phyloP scores from a whole-genome alignment of 768 basidiomycete species.

The Mycena sanguinolenta region DNA sequence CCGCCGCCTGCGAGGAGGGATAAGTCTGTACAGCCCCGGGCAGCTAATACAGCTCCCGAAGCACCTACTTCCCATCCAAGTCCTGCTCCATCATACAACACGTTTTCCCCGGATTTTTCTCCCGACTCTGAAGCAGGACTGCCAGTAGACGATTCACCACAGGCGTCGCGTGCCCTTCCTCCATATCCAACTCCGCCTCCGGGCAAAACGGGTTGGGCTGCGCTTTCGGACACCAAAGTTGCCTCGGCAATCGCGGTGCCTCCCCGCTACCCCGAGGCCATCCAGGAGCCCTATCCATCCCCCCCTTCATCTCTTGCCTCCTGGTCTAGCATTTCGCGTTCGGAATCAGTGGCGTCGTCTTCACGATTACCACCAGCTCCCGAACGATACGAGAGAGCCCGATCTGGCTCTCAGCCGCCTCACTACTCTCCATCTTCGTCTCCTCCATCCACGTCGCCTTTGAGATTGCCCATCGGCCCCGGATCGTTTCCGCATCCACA shows the following conservation, averaged over 20 bases:
- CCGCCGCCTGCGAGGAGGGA: conserved; percentile 16
- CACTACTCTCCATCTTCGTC: conserved; percentile 33
- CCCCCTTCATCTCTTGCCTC: neutral
- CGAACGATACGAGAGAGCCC: neutral
- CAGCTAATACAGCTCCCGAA: conserved; percentile 9
- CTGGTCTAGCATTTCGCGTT: neutral
- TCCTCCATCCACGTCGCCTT: neutral
- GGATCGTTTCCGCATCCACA: neutral
- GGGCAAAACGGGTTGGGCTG: conserved; percentile 30
- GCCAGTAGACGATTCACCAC: conserved; percentile 3
- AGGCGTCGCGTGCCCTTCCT: conserved; percentile 26
- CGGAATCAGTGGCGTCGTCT: conserved; percentile 29
- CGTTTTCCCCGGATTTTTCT: neutral
- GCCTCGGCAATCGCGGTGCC: conserved; percentile 24
- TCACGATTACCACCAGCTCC: conserved; percentile 14
- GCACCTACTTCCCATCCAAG: neutral
- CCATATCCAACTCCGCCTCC: conserved; percentile 30
- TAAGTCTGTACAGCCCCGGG: conserved; percentile 5
- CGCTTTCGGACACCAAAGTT: conserved; percentile 30
- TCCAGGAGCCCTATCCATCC: conserved; percentile 13
- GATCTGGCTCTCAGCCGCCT: conserved; percentile 17
- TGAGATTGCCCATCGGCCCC: neutral
- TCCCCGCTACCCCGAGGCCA: conserved; percentile 27
- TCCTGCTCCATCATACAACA: conserved; percentile 26
- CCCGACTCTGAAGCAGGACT: conserved; percentile 22